Evolutionary conservation across 164 flowering plant genomes (phyloP), one percentile per base, ranked within the genome.

Genomic region (Tetrastigma voinierianum): DNA sequence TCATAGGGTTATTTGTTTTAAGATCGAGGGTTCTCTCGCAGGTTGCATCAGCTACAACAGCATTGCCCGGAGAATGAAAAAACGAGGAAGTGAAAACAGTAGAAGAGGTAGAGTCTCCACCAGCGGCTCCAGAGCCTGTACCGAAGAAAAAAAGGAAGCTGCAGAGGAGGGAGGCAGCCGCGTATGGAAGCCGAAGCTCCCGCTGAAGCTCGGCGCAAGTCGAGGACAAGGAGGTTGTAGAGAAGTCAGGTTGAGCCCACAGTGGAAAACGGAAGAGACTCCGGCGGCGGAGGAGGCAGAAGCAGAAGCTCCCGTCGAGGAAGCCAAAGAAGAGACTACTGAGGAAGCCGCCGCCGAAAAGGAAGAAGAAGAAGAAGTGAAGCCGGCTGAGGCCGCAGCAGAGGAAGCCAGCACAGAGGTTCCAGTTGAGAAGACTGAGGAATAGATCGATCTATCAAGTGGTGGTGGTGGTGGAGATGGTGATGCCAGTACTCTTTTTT

Each of bases 11-110:
- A 32, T 32, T 32, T 32, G 40, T n/a, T 32, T 32, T 32, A 32
- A 32, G 6, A 4, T 32, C 40, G 6, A 32, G 40, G 40, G 40
- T 3, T 32, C n/a, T 32, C 7, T 52, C 72, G 67, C 71, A 86
- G 90, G 84, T 82, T 68, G 79, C 57, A 65, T n/a, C 82, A 59
- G 77, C 73, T 40, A 45, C 83, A 18, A 15, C 78, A 54, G 61
- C 76, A 62, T 51, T 82, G 69, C 66, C 64, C 18, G 84, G 83
- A 77, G 70, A 9, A 25, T 74, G 72, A 55, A n/a, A 57, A 45
- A 20, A 70, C 10, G 82, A 73, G 76, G 81, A 60, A 43, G 25
- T 60, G 67, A 67, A 23, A 67, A n/a, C 64, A 10, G 20, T 72
- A 55, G 73, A 61, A 64, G 78, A 72, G 57, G 49, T 1, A 23